Conservation (phyloP, 495 filamentous ascomycete species). For the Astrothelium subdiscretum region DNA sequence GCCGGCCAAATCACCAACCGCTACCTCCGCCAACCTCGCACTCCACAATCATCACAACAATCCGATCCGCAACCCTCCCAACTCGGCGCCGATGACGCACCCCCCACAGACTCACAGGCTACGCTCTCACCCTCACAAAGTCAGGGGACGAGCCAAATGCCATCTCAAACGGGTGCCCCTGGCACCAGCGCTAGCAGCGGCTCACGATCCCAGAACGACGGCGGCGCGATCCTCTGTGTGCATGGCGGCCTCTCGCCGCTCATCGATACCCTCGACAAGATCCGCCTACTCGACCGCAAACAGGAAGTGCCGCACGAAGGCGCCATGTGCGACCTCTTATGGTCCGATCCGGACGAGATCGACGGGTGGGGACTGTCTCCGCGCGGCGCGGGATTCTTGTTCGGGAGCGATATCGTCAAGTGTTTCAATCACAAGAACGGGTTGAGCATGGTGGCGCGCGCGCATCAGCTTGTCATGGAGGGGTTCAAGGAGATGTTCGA, state of each 20-base stretch:
- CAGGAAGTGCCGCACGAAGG: conserved; percentile 98
- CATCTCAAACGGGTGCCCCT: conserved; percentile 48
- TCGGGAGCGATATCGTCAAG: conserved; percentile 92
- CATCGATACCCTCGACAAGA: conserved; percentile 91
- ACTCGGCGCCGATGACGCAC: conserved; percentile 32
- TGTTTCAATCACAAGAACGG: conserved; percentile 90
- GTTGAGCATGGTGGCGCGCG: conserved; percentile 79
- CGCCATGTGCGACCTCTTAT: conserved; percentile 95
- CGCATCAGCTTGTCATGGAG: conserved; percentile 98
- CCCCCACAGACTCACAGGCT: conserved; percentile 17
- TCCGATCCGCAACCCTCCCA: conserved; percentile 34
- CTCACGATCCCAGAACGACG: conserved; percentile 43
- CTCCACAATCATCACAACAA: conserved; percentile 4
- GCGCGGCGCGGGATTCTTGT: conserved; percentile 89
- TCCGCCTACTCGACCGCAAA: conserved; percentile 87
- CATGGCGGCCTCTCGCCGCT: conserved; percentile 87
- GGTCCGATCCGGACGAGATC: conserved; percentile 97
- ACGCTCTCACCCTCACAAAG: conserved; percentile 7
- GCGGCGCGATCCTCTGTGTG: conserved; percentile 82
- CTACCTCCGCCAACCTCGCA: conserved; percentile 41
- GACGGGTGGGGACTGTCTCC: conserved; percentile 95
- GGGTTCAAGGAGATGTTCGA: conserved; percentile 99
- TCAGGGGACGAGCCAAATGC: conserved; percentile 10
- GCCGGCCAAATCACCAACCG: conserved; percentile 65
- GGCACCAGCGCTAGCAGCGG: conserved; percentile 65